Base-by-base conservation (phyloP, 371 early-diverging fungal species). In the Apophysomyces sp. region DNA sequence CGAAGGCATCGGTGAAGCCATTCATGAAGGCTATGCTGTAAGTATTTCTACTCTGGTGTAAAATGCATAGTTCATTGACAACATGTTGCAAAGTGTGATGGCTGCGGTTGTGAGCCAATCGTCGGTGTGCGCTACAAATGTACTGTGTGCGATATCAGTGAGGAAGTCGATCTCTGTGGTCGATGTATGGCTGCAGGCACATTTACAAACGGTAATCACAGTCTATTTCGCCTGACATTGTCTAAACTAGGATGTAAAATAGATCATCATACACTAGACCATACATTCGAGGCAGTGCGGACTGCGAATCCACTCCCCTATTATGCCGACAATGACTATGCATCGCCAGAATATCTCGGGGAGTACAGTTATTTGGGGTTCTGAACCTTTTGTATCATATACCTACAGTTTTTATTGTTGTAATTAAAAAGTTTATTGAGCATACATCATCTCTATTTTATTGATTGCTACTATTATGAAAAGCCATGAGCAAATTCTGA, bases 101-200 rank as follows among this genome's bases (percentile, higher is more conserved):
- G 68, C 6, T 88, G 88, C 65, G 84, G 84, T 12, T 73, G 76
- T 30, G 86, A 86, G 41, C 88, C 88, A 4, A 88, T 88, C 58
- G 67, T 84, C 21, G 88, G 88, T 13, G 73, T 77, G 7, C 78
- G 82, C 0, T 85, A 84, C 62, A 83, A 84, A 40, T 88, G 88
- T 58, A 72, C 76, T 13, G 73, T 83, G n/a, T 88, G 88, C 58
- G 82, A 83, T 61, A 69, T 71, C 6, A 77, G 73, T 52, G 78
- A 77, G 63, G 78, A 81, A 57, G 71, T 84, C 1, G 84, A 81
- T 67, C 58, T 84, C 26, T 84, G 84, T 57, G 72, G 77, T 16
- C 69, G 61, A 34, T 84, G 84, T 57, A 76, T 73, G 74, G 71
- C 63, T 30, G 63, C 71, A 28, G 80, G 77, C 18, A 71, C 70